Percentiles rank a stretch among this genome's conserved stretches.
These are phyloP conservation scores for Tricholoma bakamatsutake DNA, from an alignment of 768 basidiomycete genomes.

Conservation along the genomic window DNA sequence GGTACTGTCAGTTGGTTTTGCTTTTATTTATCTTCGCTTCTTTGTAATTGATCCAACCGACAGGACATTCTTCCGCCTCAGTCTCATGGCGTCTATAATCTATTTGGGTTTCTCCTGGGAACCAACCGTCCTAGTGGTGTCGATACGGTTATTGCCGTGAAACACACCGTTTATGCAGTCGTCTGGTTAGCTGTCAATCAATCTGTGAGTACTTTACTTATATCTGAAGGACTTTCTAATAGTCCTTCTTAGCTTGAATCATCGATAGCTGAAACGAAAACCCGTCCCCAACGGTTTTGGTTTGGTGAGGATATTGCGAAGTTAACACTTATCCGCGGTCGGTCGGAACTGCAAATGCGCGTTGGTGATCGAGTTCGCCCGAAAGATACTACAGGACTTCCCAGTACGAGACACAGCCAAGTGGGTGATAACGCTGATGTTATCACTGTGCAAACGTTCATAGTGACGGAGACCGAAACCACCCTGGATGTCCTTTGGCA, in stretches of 20 bases:
- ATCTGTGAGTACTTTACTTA: conserved; percentile 41
- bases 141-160: conserved; percentile 67
- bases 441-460: conserved; percentile 50
- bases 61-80: conserved; percentile 67
- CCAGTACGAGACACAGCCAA: conserved; percentile 56
- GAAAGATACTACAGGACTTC: conserved; percentile 41
- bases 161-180: conserved; percentile 73
- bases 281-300: conserved; percentile 76
- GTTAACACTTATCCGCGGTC: conserved; percentile 57
- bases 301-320: conserved; percentile 54
- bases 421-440: conserved; percentile 37
- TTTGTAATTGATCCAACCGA: conserved; percentile 4
- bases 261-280: conserved; percentile 45
- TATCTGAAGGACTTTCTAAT: not conserved
- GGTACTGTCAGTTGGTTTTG: conserved; percentile 47
- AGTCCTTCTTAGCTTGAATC: conserved; percentile 48
- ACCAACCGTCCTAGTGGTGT: conserved; percentile 34
- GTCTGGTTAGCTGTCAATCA: conserved; percentile 89
- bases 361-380: conserved; percentile 70
- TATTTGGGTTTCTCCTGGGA: conserved; percentile 42
- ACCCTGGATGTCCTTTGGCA: conserved; percentile 79
- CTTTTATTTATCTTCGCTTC: not conserved
- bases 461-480: conserved; percentile 70
- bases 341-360: conserved; percentile 57
- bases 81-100: conserved; percentile 34